Evolutionary conservation across 2,329 filamentous ascomycete genomes (phyloP).

Genomic region (Claviceps maximensis): DNA sequence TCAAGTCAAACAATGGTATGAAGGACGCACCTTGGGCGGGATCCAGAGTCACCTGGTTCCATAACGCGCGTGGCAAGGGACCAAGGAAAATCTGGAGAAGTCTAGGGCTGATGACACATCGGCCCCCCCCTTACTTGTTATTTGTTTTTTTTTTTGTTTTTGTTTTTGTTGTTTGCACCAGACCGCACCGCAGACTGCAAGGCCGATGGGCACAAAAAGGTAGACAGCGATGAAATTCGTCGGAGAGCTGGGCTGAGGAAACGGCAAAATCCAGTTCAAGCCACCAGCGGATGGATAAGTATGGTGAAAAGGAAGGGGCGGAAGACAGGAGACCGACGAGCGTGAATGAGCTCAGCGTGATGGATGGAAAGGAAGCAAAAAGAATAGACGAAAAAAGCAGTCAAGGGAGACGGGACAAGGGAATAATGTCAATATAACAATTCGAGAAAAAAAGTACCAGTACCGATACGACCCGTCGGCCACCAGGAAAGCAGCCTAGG

Average conservation of each 20-base stretch:
- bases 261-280: slow-evolving; percentile 6
- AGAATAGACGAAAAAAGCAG: not conserved
- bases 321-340: not conserved
- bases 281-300: not conserved
- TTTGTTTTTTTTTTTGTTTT: not conserved
- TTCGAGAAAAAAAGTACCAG: not conserved
- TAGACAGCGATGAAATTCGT: slow-evolving; percentile 7
- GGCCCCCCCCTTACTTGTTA: slow-evolving; percentile 9
- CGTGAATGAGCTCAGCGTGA: not conserved
- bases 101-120: slow-evolving; percentile 25
- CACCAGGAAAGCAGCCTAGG: slow-evolving; percentile 1
- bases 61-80: slow-evolving; percentile 25
- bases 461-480: slow-evolving; percentile 9
- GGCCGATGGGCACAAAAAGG: slow-evolving; percentile 9
- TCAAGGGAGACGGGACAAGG: slow-evolving; percentile 1
- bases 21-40: slow-evolving; percentile 25
- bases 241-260: not conserved
- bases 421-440: slow-evolving; percentile 9
- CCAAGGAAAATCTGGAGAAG: slow-evolving; percentile 22
- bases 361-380: not conserved
- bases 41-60: slow-evolving; percentile 25
- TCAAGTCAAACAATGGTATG: slow-evolving; percentile 8
- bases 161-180: too few relatives aligned
- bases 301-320: not conserved
- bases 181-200: slow-evolving; percentile 10